A percentile compares a stretch with the other conserved stretches of the same genome.
Conservation (phyloP, 805 yeast species). For the Starmerella apis region DNA sequence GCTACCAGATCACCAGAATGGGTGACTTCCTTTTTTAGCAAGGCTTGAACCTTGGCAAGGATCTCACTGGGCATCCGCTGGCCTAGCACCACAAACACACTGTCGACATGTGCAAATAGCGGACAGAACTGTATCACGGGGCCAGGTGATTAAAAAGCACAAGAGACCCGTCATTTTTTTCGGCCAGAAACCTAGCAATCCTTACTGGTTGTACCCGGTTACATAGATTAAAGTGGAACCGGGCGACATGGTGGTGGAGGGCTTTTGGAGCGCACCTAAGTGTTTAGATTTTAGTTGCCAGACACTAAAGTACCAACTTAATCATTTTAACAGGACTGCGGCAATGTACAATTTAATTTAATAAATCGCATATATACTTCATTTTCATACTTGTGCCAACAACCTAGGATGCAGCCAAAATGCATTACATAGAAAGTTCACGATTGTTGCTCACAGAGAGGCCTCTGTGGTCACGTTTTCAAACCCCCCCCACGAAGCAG, state of each 20-base stretch:
- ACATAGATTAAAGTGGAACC: background rate
- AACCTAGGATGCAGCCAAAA: too few relatives aligned
- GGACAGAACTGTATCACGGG: constrained; percentile 3
- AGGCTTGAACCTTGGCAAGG: constrained; percentile 6
- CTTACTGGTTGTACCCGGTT: background rate
- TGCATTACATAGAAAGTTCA: too few relatives aligned
- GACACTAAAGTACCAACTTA: too few relatives aligned
- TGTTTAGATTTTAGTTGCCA: too few relatives aligned
- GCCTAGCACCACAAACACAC: background rate
- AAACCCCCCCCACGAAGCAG: background rate
- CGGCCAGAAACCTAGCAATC: constrained; percentile 2
- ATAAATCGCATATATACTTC: background rate
- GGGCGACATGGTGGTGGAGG: too few relatives aligned
- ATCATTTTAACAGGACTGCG: too few relatives aligned
- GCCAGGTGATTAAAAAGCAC: background rate
- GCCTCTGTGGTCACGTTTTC: background rate
- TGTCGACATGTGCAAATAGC: background rate
- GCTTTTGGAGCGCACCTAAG: too few relatives aligned
- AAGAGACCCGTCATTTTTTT: background rate
- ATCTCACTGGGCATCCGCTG: constrained; percentile 8
- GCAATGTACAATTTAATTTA: background rate
- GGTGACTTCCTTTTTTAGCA: background rate
- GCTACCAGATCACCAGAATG: background rate
- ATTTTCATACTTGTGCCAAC: too few relatives aligned
- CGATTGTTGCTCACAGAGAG: background rate